Conservation (phyloP, 305 asterid species). For the Fraxinus albicans region DNA sequence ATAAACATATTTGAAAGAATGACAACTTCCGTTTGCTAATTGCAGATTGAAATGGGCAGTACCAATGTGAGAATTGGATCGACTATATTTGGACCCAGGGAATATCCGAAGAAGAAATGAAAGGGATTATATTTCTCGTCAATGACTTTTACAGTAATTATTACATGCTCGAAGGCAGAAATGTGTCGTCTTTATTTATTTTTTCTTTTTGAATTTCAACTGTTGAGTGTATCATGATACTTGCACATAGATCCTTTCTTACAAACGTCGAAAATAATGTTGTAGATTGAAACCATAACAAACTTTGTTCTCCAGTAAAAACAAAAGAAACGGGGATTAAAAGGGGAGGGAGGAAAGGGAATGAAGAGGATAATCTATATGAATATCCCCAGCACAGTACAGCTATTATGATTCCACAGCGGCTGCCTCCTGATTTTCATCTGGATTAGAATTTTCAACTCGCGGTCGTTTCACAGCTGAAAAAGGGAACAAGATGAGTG, state of each 20-base stretch:
- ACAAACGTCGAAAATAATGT: not conserved
- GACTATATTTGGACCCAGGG: constrained; percentile 85
- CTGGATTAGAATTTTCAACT: constrained; percentile 27
- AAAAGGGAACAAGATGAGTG: constrained; percentile 6
- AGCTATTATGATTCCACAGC: constrained; percentile 26
- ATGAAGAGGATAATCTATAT: not conserved
- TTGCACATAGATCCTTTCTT: not conserved
- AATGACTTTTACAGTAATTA: not conserved
- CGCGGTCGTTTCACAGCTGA: constrained; percentile 46
- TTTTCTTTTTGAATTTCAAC: not conserved
- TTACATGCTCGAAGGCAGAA: not conserved
- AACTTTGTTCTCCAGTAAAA: not conserved
- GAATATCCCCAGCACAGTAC: constrained; percentile 15
- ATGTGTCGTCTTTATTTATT: not conserved
- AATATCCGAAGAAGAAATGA: constrained; percentile 62
- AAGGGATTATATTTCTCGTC: not conserved
- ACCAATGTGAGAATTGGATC: constrained; percentile 85
- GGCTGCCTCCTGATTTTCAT: constrained; percentile 25
- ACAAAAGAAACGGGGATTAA: not conserved
- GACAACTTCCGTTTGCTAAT: not conserved
- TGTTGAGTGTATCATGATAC: not conserved
- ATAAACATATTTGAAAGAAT: not conserved
- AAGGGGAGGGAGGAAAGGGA: not conserved
- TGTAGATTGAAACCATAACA: not conserved
- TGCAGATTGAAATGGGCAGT: constrained; percentile 91